Evolutionary conservation across 345 rosid genomes (phyloP).

Genomic region (Laguncularia racemosa): DNA sequence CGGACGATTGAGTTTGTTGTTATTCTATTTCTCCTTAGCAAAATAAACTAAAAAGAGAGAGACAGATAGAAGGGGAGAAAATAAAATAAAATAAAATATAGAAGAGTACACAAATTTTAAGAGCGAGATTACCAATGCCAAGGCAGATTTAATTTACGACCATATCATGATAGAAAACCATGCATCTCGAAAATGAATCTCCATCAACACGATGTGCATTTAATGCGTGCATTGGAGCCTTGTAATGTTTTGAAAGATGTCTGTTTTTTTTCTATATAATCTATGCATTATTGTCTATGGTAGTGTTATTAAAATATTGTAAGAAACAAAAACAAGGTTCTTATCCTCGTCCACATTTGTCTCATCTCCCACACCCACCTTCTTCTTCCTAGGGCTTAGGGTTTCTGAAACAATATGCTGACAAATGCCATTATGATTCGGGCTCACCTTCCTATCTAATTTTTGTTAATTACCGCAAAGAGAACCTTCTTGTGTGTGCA

Average conservation of each 20-base stretch:
- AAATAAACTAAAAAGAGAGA: too few relatives aligned
- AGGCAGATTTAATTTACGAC: neutral
- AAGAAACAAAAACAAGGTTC: constrained; percentile 10
- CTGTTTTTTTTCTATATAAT: constrained; percentile 35
- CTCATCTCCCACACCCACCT: neutral
- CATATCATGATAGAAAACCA: constrained; percentile 13
- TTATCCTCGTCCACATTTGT: constrained; percentile 3
- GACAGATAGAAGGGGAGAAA: too few relatives aligned
- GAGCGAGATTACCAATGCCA: constrained; percentile 17
- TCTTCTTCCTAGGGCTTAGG: constrained; percentile 31
- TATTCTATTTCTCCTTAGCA: too few relatives aligned
- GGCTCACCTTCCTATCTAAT: constrained; percentile 7
- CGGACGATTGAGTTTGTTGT: too few relatives aligned
- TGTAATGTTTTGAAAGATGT: constrained; percentile 36
- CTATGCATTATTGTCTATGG: constrained; percentile 16
- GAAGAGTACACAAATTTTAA: neutral
- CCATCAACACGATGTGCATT: constrained; percentile 34
- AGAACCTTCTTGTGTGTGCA: neutral
- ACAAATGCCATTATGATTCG: constrained; percentile 12
- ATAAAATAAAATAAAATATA: too few relatives aligned
- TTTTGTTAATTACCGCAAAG: neutral
- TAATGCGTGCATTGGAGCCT: constrained; percentile 40
- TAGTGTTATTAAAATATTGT: constrained; percentile 3
- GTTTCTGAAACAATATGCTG: constrained; percentile 20
- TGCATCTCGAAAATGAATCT: constrained; percentile 46